These are phyloP conservation scores for Cornus suecica DNA, from an alignment of 148 eudicot genomes.

Conservation along the genomic window DNA sequence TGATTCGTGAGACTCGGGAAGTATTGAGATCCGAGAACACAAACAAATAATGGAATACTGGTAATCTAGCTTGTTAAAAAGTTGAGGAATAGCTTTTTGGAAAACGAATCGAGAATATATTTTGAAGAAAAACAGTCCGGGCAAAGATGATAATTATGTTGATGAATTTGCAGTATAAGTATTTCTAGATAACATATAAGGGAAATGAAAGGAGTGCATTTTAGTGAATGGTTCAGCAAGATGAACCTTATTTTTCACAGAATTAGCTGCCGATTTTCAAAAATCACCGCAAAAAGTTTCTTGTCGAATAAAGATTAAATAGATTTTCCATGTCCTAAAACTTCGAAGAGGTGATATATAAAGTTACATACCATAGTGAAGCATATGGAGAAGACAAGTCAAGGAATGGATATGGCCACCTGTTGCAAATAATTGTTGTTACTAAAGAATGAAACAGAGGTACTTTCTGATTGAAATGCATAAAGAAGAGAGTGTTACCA, in stretches of 20 bases:
- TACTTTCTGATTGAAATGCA: not conserved
- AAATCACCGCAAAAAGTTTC: not conserved
- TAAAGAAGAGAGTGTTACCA: conserved; percentile 39
- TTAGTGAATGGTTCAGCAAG: not conserved
- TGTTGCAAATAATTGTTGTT: conserved; percentile 22
- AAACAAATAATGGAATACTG: not conserved
- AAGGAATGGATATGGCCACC: conserved; percentile 99
- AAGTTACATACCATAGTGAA: conserved; percentile 71
- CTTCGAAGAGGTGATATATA: not conserved
- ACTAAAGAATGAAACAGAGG: not conserved
- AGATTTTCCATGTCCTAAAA: too few relatives aligned
- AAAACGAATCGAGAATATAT: too few relatives aligned
- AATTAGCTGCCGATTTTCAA: not conserved
- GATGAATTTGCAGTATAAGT: too few relatives aligned
- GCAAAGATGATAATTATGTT: too few relatives aligned
- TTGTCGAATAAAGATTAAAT: not conserved
- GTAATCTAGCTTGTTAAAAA: too few relatives aligned
- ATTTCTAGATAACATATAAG: too few relatives aligned
- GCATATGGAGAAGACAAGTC: conserved; percentile 75
- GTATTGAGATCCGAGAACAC: not conserved
- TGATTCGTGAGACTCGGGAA: not conserved
- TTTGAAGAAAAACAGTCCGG: too few relatives aligned
- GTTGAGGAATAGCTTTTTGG: too few relatives aligned
- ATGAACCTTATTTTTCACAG: not conserved
- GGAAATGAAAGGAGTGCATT: too few relatives aligned